These are phyloP conservation scores for Wickerhamia fluorescens DNA, from an alignment of 805 yeast genomes.

Conservation along the genomic window DNA sequence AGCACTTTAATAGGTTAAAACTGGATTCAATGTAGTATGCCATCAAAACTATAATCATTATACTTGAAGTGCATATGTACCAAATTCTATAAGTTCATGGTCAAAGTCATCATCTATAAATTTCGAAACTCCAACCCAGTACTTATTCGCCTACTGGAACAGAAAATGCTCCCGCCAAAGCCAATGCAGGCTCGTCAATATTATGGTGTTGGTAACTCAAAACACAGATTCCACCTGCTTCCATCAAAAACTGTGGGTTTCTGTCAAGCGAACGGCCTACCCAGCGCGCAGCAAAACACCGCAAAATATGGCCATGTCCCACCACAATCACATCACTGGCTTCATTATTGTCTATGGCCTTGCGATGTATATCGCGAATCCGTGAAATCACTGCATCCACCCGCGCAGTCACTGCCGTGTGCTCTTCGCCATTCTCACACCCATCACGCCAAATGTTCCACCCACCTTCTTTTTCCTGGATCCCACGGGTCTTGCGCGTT, in stretches of 20 bases:
- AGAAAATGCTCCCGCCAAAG: constrained; percentile 74
- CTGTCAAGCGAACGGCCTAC: constrained; percentile 47
- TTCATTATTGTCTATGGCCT: constrained; percentile 42
- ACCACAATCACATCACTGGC: constrained; percentile 73
- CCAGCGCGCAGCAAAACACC: constrained; percentile 91
- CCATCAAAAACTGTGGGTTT: constrained; percentile 79
- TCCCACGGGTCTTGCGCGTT: constrained; percentile 52
- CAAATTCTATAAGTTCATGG: no score
- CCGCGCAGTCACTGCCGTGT: constrained; percentile 59
- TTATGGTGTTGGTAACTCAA: constrained; percentile 82
- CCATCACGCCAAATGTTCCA: constrained; percentile 93
- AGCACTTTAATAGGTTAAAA: no score
- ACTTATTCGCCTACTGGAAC: constrained; percentile 70
- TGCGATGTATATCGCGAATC: constrained; percentile 53
- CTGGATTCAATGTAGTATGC: no score
- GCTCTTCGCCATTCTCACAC: constrained; percentile 82
- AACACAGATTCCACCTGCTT: constrained; percentile 95
- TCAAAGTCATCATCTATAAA: constrained; percentile 6
- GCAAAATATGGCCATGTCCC: constrained; percentile 90
- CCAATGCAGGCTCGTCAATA: constrained; percentile 80
- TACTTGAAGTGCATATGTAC: no score
- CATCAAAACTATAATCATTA: no score
- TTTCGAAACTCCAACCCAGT: no score
- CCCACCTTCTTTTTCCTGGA: constrained; percentile 29
- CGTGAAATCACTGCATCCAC: constrained; percentile 63